Base-by-base conservation (phyloP, 176 grass and related monocot species). In the Alopecurus myosuroides region DNA sequence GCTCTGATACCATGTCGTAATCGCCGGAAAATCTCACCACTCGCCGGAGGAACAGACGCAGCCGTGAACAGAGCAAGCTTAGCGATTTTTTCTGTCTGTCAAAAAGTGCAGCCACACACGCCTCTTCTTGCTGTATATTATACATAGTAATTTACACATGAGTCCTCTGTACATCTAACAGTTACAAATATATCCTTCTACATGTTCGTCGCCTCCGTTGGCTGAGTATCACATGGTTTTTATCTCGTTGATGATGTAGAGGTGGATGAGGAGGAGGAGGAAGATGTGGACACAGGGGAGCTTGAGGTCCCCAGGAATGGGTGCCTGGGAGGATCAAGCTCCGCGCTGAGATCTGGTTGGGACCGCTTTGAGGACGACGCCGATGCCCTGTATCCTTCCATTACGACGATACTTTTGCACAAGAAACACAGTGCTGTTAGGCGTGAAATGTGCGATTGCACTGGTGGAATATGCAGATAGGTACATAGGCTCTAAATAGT, bases 371-470 rank as follows among this genome's bases (percentile, higher is more conserved):
- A 90, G 3, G 87, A 86, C 5, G 82, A 88, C 6, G 81, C 75
- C 0, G 90, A 95, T 44, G 57, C 36, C 0, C 77, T 95, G 95
- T 98, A 98, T 98, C 95, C 95, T 93, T 93, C 77, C 67, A 29
- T 31, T 70, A 41, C 1, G 2, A 37, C 5, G 3, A 3, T 29
- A 45, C 25, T 82, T 61, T 52, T 20, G 12, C 51, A 55, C 51
- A 18, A 58, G 35, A 33, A 67, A 20, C 20, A 7, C 2, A 30
- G 1, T 20, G 49, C 28, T 29, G 63, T 52, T 45, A 12, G 29
- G 12, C 75, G 20, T 58, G 1, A 25, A 10, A 3, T 37, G 26
- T 76, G 45, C 45, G 57, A 26, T 82, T 63, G 17, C 34, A 41
- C 49, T 87, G 53, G 62, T 82, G 35, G 39, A 34, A 37, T 37